Conservation (phyloP, 2,329 filamentous ascomycete species). For the Venturia asperata region DNA sequence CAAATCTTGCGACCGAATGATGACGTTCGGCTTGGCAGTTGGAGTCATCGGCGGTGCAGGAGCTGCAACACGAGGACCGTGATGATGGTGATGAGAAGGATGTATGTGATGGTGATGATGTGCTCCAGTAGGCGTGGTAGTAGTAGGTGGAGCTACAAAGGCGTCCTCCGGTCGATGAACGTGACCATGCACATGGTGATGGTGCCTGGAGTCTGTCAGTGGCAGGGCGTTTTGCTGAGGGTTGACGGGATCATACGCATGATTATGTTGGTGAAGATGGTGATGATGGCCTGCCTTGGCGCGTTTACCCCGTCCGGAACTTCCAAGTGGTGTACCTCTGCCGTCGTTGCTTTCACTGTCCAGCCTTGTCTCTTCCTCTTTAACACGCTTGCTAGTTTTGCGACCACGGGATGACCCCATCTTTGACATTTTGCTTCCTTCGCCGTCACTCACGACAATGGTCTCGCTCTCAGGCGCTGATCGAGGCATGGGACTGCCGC, state of each 20-base stretch:
- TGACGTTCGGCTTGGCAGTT: constrained; percentile 56
- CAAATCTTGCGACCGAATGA: constrained; percentile 62
- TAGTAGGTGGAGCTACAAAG: constrained; percentile 27
- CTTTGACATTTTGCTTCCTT: constrained; percentile 26
- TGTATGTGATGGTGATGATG: constrained; percentile 35
- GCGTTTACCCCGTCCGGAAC: constrained; percentile 62
- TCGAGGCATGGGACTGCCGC: constrained; percentile 40
- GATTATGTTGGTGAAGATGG: constrained; percentile 42
- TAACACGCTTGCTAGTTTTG: constrained; percentile 35
- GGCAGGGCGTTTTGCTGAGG: constrained; percentile 14
- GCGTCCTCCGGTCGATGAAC: constrained; percentile 29
- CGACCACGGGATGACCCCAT: constrained; percentile 34
- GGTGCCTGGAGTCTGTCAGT: constrained; percentile 33
- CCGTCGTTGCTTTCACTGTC: constrained; percentile 58
- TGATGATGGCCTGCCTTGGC: constrained; percentile 52
- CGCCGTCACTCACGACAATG: constrained; percentile 18
- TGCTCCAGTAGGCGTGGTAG: constrained; percentile 27
- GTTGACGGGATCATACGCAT: constrained; percentile 40
- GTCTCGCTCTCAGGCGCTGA: constrained; percentile 11
- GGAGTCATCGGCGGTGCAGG: constrained; percentile 24
- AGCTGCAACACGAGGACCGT: constrained; percentile 26
- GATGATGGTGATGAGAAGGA: constrained; percentile 32
- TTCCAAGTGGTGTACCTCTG: constrained; percentile 51
- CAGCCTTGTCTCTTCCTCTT: constrained; percentile 63
- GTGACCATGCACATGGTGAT: constrained; percentile 47